Evolutionary conservation across 1,284 basidiomycete genomes (phyloP).

Genomic region (Fomitopsis pinicola): DNA sequence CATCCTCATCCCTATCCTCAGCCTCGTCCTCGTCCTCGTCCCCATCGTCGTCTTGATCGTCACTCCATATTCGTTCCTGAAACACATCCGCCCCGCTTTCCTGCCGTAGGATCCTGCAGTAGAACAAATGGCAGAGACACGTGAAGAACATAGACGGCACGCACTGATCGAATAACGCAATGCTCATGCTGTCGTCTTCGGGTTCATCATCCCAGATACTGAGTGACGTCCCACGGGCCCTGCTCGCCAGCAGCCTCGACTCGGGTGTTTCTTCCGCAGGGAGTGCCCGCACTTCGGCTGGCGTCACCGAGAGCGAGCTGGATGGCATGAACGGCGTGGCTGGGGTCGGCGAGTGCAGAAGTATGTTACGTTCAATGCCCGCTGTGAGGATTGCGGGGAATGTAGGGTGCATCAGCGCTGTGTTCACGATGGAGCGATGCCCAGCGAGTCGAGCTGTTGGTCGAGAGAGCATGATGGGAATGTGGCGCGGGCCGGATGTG

Average conservation of each 20-base stretch:
- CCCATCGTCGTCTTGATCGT: not conserved
- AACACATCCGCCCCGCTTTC: slow-evolving; percentile 52
- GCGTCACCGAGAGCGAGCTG: slow-evolving; percentile 35
- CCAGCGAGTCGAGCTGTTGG: slow-evolving; percentile 57
- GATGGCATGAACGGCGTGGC: slow-evolving; percentile 42
- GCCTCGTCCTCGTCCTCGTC: not conserved
- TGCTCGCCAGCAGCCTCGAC: slow-evolving; percentile 31
- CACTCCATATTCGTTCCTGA: slow-evolving; percentile 29
- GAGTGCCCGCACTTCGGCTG: slow-evolving; percentile 42
- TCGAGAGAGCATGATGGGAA: slow-evolving; percentile 53
- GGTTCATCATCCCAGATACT: slow-evolving; percentile 33
- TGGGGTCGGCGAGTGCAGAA: slow-evolving; percentile 62
- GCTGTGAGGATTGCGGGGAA: slow-evolving; percentile 61
- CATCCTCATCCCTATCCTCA: not conserved
- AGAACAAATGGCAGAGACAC: not conserved
- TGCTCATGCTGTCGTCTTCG: slow-evolving; percentile 35
- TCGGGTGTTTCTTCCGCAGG: slow-evolving; percentile 24
- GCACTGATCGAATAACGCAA: slow-evolving; percentile 37
- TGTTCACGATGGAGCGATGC: slow-evolving; percentile 74
- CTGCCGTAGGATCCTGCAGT: slow-evolving; percentile 28
- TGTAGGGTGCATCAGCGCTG: slow-evolving; percentile 66
- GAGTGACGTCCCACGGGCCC: slow-evolving; percentile 25
- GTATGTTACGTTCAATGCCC: slow-evolving; percentile 66
- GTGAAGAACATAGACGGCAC: slow-evolving; percentile 8
- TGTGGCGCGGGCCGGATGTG: slow-evolving; percentile 31